Evolutionary conservation across 2,329 filamentous ascomycete genomes (phyloP).

Genomic region (Daldinia eschscholtzii): DNA sequence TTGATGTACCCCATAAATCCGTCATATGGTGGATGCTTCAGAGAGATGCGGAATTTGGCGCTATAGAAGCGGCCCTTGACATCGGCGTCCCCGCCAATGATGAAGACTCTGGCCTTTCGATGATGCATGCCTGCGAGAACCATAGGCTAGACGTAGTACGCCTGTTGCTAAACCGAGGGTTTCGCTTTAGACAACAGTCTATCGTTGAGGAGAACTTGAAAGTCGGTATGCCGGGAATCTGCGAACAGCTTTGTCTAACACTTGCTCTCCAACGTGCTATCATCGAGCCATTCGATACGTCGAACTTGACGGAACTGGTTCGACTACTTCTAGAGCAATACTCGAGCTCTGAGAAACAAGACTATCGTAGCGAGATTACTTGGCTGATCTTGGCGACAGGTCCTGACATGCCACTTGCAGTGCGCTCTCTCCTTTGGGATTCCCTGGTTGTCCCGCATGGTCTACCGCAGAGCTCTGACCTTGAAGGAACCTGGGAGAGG

Average conservation of each 20-base stretch:
- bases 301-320: neutral
- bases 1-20: neutral
- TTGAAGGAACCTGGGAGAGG: neutral
- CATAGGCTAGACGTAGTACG: neutral
- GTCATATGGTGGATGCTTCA: conserved; percentile 6
- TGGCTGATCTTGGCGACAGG: neutral
- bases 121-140: neutral
- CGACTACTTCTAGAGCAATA: neutral
- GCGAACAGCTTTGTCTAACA: conserved; percentile 4
- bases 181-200: neutral
- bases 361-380: neutral
- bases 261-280: neutral
- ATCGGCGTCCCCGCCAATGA: neutral
- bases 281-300: neutral
- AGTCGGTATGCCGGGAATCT: neutral
- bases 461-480: neutral
- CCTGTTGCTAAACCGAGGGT: neutral
- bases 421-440: conserved; percentile 6
- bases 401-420: neutral
- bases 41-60: neutral
- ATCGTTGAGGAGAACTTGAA: neutral
- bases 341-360: neutral
- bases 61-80: neutral
- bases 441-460: neutral
- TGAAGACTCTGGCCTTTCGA: neutral